Evolutionary conservation across 805 yeast species (phyloP), one percentile per base, ranked within the genome.

Genomic region (Candida rishiriensis): DNA sequence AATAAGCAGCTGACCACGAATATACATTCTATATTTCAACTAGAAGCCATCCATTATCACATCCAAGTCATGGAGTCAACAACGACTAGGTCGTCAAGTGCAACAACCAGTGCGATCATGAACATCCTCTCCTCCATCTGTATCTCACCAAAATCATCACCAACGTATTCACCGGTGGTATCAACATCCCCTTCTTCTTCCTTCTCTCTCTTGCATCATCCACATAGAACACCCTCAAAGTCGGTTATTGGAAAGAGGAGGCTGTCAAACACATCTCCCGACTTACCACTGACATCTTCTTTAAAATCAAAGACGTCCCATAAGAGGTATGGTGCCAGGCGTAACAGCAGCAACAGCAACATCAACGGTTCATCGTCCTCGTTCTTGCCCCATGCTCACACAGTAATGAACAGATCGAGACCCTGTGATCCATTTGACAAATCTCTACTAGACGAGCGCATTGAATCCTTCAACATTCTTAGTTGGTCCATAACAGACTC

Each of bases 401-500:
- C 17, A 10, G 10, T 21, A 37, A 37, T 26, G 31, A 34, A 13
- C 9, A 30, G 33, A 9, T 6, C 32, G 26, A 38, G 21, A 17
- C 14, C 31, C 29, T 42, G 35, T 32, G 57, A 57, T 42, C 56
- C 60, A 11, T 59, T 54, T 41, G 60, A 58, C 43, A 52, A 53
- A 28, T 18, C 41, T 2, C 46, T 43, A n/a, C 62, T 79, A 4
- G 48, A 73, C 10, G 56, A 59, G 4, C 57, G 85, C 37, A 59
- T 79, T 17, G 43, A 56, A 14, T 66, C 79, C 1, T 79, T 64
- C 53, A 67, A 65, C 9, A 64, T 72, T 2, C 52, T 72, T 32
- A 73, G 73, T 53, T 79, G 84, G 84, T 58, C 63, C 13, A 51
- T 76, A 12, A 53, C 54, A 3, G 55, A 54, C 39, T 21, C 41